Conservation (phyloP, 352 stramenopile species). For the Globisporangium recalcitrans region DNA sequence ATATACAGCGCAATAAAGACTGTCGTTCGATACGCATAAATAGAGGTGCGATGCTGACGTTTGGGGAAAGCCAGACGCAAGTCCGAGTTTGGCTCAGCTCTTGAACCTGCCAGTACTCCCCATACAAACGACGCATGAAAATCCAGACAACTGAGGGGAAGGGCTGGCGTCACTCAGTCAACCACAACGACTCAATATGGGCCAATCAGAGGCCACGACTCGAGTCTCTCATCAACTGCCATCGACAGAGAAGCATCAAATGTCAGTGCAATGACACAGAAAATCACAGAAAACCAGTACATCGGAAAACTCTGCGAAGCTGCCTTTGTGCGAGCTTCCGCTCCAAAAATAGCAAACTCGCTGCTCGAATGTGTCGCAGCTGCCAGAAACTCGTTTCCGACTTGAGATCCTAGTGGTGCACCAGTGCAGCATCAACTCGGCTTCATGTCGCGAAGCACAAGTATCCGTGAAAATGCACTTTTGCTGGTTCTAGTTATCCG, state of each 20-base stretch:
- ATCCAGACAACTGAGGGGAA: background rate
- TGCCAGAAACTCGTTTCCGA: too few species aligned
- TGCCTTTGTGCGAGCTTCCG: background rate
- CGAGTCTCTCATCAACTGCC: background rate
- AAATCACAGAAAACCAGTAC: too few species aligned
- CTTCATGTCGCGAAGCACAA: too few species aligned
- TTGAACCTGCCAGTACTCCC: background rate
- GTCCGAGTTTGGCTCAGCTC: background rate
- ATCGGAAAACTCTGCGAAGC: background rate
- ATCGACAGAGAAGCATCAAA: too few species aligned
- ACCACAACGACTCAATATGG: background rate
- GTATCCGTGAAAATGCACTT: background rate
- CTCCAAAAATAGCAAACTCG: background rate
- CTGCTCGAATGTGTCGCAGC: background rate
- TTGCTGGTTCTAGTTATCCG: conserved; percentile 6
- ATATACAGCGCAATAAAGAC: too few species aligned
- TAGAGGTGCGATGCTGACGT: background rate
- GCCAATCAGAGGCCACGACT: background rate
- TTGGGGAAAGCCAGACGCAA: background rate
- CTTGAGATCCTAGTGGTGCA: background rate
- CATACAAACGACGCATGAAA: conserved; percentile 10
- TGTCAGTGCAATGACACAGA: too few species aligned
- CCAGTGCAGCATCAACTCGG: background rate
- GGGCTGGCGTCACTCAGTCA: background rate
- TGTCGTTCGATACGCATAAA: background rate